Evolutionary conservation across 768 basidiomycete species (phyloP), one percentile per base, ranked within the genome.

Genomic region (Mrakia hoshinonis): DNA sequence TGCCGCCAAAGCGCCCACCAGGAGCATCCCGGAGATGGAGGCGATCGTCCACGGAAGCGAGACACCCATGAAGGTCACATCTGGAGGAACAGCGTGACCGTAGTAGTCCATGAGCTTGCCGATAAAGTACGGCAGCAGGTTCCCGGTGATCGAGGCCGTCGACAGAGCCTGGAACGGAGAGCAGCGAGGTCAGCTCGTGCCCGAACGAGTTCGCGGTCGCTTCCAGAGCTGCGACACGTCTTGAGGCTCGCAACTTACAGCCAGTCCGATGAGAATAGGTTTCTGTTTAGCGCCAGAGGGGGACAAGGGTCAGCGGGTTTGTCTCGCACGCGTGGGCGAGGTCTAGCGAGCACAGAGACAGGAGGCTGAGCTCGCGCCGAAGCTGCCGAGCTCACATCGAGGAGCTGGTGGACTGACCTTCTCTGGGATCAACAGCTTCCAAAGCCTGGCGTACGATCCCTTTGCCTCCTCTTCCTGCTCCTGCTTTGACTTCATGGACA

Each of bases 61-160:
- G 20, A 67, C n/a, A 4, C 72, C 72, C 24, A 73, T 62, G 61
- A 67, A 73, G 15, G 72, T 73, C 34, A 63, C 65, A 34, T 72
- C 72, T 4, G 66, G 67, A 9, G 72, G 47, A 10, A 49, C 60
- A 5, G 39, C 67, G 1, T 60, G 47, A 6, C 38, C 62, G 38
- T 63, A 73, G 60, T 68, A 67, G 36, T 73, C 67, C 67, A 73
- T 73, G 39, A 73, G 65, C 48, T 73, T 58, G 9, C 72, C 72
- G 24, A 73, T 43, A 12, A 36, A 46, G 46, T 68, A 67, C 0
- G 72, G 72, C 10, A 72, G 36, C 9, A 72, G 24, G 65, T 72
- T 72, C 15, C 70, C 70, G 20, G 39, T 34, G 15, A 72, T 47
- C 10, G 63, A 66, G 1, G 64, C 70, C n/a, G 67, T 38, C 12